Base-by-base conservation (phyloP, 202 grass and related monocot species). In the Carex sylvatica region DNA sequence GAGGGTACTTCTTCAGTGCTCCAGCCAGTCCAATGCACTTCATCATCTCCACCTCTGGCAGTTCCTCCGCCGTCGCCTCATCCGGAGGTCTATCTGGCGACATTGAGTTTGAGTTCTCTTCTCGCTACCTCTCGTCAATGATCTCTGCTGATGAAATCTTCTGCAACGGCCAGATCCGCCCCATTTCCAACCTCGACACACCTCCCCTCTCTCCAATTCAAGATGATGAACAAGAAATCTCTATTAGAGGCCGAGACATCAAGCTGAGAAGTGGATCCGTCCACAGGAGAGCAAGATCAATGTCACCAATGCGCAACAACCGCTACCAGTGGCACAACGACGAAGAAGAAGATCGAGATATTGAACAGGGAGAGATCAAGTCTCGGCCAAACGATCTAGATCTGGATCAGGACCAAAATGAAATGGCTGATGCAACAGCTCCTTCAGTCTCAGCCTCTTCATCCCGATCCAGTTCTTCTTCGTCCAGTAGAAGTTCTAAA, bases 11-110 rank as follows among this genome's bases (percentile, higher is more conserved):
- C 89, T 99, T 96, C 91, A 99, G 96, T 75, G 91, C 89, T n/a
- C 96, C 96, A 6, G 93, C 96, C 1, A 99, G 96, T 87, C 96
- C 93, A 81, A 91, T 96, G 86, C 96, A 99, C 91, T 94, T 90
- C 85, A 84, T 99, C 1, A 84, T 93, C 18, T 77, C 92, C 28
- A 92, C 92, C 28, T 61, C 89, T 2, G 86, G 87, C 22, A 70
- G 53, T 47, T 47, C 79, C 59, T 72, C 89, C 7, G 70, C 69
- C 12, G 16, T 75, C 4, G 2, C 42, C 1, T 67, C 59, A 0
- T 82, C 54, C 1, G 89, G 71, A 35, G 75, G 77, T 24, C 68
- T 82, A 30, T 65, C 83, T 3, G 83, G 89, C 1, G 87, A 95
- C 51, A 79, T 91, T 20, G 96, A 99, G 86, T 99, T 99, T 85